A percentile compares a stretch with the other conserved stretches of the same genome.
These are phyloP conservation scores for Urtica urens DNA, from an alignment of 306 rosid species.

Conservation along the genomic window DNA sequence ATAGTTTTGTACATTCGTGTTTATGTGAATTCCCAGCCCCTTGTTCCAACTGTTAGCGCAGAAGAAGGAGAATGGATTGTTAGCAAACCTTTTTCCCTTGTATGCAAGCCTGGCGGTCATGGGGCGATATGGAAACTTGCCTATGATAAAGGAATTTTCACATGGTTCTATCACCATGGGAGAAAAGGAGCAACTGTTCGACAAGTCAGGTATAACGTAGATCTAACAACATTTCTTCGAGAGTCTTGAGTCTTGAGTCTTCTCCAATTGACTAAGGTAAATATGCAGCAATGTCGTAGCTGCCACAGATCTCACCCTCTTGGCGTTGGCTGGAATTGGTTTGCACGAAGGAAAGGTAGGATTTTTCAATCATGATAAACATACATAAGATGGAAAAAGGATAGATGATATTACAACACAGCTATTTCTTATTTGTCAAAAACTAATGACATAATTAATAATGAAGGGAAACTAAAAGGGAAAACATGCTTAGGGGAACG, in stretches of 20 bases:
- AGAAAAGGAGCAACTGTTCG: slow-evolving; percentile 92
- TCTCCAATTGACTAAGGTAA: slow-evolving; percentile 18
- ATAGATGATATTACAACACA: no score
- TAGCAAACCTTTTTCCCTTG: slow-evolving; percentile 54
- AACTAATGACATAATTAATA: no score
- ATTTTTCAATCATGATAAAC: no score
- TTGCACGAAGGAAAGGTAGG: slow-evolving; percentile 73
- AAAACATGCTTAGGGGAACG: no score
- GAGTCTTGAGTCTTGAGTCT: slow-evolving; percentile 6
- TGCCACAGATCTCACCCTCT: slow-evolving; percentile 81
- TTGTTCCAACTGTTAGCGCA: slow-evolving; percentile 82
- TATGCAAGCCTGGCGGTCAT: slow-evolving; percentile 97
- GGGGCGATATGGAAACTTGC: slow-evolving; percentile 98
- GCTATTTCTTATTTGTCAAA: no score
- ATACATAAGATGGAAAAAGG: slow-evolving; percentile 6
- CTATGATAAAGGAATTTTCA: slow-evolving; percentile 73
- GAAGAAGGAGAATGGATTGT: slow-evolving; percentile 88
- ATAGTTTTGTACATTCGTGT: slow-evolving; percentile 6
- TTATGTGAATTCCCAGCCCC: slow-evolving; percentile 67
- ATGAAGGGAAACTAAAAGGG: no score
- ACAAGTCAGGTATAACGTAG: slow-evolving; percentile 76
- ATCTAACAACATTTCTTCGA: slow-evolving; percentile 1
- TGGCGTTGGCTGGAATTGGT: slow-evolving; percentile 93
- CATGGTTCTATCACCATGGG: slow-evolving; percentile 79
- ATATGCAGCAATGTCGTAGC: slow-evolving; percentile 89